These are phyloP conservation scores for Colletotrichum karsti DNA, from an alignment of 2,329 filamentous ascomycete genomes.

Conservation along the genomic window DNA sequence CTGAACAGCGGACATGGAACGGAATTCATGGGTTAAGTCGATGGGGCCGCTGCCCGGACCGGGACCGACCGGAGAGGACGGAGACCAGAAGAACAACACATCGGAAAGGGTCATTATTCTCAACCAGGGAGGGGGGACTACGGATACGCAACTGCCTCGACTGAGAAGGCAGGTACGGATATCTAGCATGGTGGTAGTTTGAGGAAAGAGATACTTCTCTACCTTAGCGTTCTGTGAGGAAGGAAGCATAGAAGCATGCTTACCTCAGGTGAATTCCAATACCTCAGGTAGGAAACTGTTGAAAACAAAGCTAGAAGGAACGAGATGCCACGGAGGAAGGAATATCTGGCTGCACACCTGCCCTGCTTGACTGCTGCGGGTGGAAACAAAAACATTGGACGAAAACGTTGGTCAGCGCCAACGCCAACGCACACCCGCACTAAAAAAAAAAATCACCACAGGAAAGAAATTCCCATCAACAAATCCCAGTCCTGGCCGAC, in stretches of 20 bases:
- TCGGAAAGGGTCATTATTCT: not conserved
- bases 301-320: constrained; percentile 4
- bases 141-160: not conserved
- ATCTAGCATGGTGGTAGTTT: not conserved
- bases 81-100: not conserved
- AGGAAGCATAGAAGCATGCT: not conserved
- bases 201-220: not conserved
- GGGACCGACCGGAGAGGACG: constrained; percentile 13
- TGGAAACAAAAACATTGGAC: constrained; percentile 2
- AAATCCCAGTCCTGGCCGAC: not conserved
- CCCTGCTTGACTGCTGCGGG: not conserved
- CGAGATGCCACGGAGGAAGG: not conserved
- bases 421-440: constrained; percentile 17
- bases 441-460: not conserved
- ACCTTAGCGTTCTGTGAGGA: not conserved
- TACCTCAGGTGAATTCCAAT: not conserved
- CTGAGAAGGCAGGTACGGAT: not conserved
- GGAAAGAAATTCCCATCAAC: not conserved
- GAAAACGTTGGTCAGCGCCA: constrained; percentile 10
- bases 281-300: not conserved
- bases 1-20: not conserved
- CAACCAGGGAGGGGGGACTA: too few relatives aligned
- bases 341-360: constrained; percentile 6
- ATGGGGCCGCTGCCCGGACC: constrained; percentile 10
- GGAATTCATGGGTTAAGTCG: constrained; percentile 1